Evolutionary conservation across 305 asterid genomes (phyloP), one percentile per base, ranked within the genome.

Genomic region (Rubia tinctorum): DNA sequence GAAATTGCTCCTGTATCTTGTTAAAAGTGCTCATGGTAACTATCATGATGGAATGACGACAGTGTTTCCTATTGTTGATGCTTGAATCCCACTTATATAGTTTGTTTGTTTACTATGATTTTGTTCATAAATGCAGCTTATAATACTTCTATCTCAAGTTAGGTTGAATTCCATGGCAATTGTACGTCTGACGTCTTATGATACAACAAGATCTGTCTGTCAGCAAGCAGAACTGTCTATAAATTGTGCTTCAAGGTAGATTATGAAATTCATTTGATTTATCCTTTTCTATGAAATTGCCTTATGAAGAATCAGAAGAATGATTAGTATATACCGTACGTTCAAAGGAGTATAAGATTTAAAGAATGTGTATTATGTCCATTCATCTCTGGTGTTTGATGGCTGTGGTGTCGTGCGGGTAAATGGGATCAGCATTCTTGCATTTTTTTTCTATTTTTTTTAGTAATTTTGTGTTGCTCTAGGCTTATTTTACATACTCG

Each of bases 81-180:
- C 43, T 59, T 47, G 58, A 22, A 40, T 49, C 20, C 15, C 66
- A 20, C 43, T 61, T 45, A 37, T 68, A 8, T 34, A 3, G 49
- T 64, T 64, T 15, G 47, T 44, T 45, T 74, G 18, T 69, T 70
- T n/a, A 49, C 75, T 71, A 55, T 8, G 30, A 53, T 72, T 73
- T 23, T 10, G 72, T 72, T 68, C 71, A 68, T 59, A 30, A 45
- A 69, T 87, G 90, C 89, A 95, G 99, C 78, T 83, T 69, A 79
- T 92, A 79, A 59, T 90, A 65, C 90, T 95, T 77, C 84, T 90
- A 60, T 85, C 96, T 43, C 92, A 88, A 87, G 84, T 95, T 78
- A 86, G 95, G 84, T 84, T 89, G 80, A 95, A 95, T 76, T 90
- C 99, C 66, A 90, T 95, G 96, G 97, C 96, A 77, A 72, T 95